A percentile compares a stretch with the other conserved stretches of the same genome.
These are phyloP conservation scores for Phylloporus sp. DNA, from an alignment of 768 basidiomycete species.

Conservation along the genomic window DNA sequence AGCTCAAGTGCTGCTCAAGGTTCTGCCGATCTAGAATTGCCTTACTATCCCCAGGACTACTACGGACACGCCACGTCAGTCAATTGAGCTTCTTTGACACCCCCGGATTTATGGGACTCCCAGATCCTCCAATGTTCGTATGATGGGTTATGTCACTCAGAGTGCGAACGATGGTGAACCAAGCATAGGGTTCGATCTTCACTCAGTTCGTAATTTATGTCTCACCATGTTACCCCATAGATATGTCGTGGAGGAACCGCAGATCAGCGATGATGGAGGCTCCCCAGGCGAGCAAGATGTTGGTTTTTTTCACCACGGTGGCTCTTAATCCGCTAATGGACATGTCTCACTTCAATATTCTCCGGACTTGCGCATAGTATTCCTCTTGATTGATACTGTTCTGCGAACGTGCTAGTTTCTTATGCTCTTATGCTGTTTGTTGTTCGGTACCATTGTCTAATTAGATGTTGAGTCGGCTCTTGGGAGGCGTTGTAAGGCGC, in stretches of 20 bases:
- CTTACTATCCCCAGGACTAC: slow-evolving; percentile 5
- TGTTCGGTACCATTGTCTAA: background rate
- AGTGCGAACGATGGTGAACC: background rate
- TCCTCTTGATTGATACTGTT: slow-evolving; percentile 2
- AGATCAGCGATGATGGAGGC: background rate
- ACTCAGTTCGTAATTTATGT: slow-evolving; percentile 1
- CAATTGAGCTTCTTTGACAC: background rate
- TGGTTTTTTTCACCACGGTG: background rate
- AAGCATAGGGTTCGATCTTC: slow-evolving; percentile 15
- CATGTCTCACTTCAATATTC: background rate
- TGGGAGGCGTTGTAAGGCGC: background rate
- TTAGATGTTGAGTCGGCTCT: background rate
- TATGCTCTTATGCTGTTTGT: slow-evolving; percentile 1
- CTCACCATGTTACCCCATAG: slow-evolving; percentile 17
- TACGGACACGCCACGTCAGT: slow-evolving; percentile 15
- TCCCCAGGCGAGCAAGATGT: slow-evolving; percentile 3
- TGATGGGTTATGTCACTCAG: slow-evolving; percentile 1
- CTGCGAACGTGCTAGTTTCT: background rate
- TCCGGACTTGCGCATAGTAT: slow-evolving; percentile 2
- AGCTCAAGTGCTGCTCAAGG: slow-evolving; percentile 10
- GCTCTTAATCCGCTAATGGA: slow-evolving; percentile 9
- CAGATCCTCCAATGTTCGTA: slow-evolving; percentile 2
- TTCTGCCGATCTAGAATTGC: background rate
- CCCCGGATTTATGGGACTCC: slow-evolving; percentile 1
- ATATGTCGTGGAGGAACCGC: slow-evolving; percentile 4